Conservation (phyloP, 2,329 filamentous ascomycete species). For the Rutstroemia sp. region DNA sequence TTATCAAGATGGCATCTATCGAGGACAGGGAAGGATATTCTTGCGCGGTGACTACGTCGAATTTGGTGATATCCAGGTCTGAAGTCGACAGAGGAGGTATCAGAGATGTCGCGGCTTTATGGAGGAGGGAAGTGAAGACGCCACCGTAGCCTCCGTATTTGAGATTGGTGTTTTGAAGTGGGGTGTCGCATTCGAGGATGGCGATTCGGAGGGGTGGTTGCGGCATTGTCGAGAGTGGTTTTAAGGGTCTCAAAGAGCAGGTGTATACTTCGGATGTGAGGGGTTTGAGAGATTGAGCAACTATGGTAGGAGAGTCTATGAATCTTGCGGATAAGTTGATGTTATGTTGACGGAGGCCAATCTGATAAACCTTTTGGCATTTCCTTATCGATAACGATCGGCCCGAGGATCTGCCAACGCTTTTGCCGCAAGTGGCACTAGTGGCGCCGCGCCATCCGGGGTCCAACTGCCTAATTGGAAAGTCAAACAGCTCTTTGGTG, state of each 20-base stretch:
- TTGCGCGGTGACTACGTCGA: slow-evolving; percentile 61
- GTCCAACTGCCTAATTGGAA: too few relatives aligned
- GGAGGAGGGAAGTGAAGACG: slow-evolving; percentile 57
- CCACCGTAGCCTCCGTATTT: slow-evolving; percentile 68
- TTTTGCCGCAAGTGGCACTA: too few relatives aligned
- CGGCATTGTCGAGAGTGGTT: slow-evolving; percentile 17
- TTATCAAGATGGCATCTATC: slow-evolving; percentile 77
- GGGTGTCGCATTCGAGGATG: slow-evolving; percentile 81
- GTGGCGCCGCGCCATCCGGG: too few relatives aligned
- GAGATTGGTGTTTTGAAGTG: slow-evolving; percentile 53
- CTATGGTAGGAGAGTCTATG: too few relatives aligned
- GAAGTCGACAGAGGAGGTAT: slow-evolving; percentile 35
- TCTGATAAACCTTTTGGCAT: too few relatives aligned
- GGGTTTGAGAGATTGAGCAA: too few relatives aligned
- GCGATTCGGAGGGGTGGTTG: slow-evolving; percentile 45
- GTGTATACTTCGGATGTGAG: not conserved
- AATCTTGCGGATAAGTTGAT: too few relatives aligned
- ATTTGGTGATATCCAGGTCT: slow-evolving; percentile 38
- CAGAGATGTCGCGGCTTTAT: slow-evolving; percentile 43
- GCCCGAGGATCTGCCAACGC: too few relatives aligned
- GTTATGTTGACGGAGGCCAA: not conserved
- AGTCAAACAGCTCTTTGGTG: too few relatives aligned
- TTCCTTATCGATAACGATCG: too few relatives aligned
- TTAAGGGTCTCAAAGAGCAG: not conserved
- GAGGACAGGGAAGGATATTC: slow-evolving; percentile 66